phyloP scores from a whole-genome alignment of 2,329 filamentous ascomycete species.

The Sporothrix inflata region DNA sequence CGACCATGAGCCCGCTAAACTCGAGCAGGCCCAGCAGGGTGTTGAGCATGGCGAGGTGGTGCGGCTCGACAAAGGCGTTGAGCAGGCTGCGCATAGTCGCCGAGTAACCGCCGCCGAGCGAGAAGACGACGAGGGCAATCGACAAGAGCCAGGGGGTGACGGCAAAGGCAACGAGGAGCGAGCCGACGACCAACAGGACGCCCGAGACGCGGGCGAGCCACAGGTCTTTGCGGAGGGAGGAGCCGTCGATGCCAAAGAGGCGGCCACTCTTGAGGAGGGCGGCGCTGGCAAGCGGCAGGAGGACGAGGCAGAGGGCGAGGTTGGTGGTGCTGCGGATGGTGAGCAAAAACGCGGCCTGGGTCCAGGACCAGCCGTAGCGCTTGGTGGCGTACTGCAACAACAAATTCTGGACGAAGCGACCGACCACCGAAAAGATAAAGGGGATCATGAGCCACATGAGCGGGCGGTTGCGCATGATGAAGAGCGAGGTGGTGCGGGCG shows the following conservation, averaged over 20 bases:
- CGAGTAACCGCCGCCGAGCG: slow-evolving; percentile 50
- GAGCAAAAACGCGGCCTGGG: slow-evolving; percentile 47
- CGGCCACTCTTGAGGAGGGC: slow-evolving; percentile 35
- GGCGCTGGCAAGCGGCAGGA: slow-evolving; percentile 45
- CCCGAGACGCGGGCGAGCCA: slow-evolving; percentile 45
- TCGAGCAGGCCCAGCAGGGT: slow-evolving; percentile 56
- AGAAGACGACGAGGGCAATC: slow-evolving; percentile 49
- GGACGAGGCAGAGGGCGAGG: slow-evolving; percentile 44
- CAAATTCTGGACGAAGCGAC: slow-evolving; percentile 44
- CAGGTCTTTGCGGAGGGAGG: slow-evolving; percentile 46
- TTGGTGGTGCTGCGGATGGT: slow-evolving; percentile 46
- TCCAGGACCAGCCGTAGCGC: slow-evolving; percentile 55
- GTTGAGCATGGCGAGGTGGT: slow-evolving; percentile 59
- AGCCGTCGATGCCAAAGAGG: slow-evolving; percentile 38
- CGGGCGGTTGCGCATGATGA: slow-evolving; percentile 46
- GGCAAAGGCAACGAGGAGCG: slow-evolving; percentile 46
- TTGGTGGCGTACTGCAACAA: slow-evolving; percentile 58
- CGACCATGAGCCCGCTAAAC: slow-evolving; percentile 51
- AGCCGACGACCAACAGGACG: slow-evolving; percentile 40
- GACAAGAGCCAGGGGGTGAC: slow-evolving; percentile 42
- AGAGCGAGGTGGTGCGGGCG: slow-evolving; percentile 43
- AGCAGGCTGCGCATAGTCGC: slow-evolving; percentile 53
- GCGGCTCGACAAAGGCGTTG: slow-evolving; percentile 57
- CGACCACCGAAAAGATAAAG: slow-evolving; percentile 40
- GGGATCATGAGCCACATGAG: slow-evolving; percentile 47